Conservation (phyloP, 768 basidiomycete genomes). For the Psilocybe sp. region DNA sequence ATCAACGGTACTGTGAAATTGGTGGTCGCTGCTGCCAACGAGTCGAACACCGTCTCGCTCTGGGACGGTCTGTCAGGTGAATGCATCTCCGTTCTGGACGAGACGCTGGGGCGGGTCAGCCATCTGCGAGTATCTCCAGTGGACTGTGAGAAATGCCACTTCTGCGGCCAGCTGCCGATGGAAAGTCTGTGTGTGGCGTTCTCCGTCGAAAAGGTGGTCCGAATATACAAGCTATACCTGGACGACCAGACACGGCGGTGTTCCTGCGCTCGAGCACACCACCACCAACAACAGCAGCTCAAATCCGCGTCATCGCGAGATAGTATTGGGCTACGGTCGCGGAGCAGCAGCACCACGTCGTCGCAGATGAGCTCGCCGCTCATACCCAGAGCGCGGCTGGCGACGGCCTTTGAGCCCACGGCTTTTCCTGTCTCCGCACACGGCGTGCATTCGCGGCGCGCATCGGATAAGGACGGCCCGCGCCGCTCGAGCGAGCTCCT, state of each 20-base stretch:
- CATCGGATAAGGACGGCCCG: slow-evolving; percentile 62
- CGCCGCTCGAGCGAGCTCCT: slow-evolving; percentile 49
- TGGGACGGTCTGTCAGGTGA: slow-evolving; percentile 73
- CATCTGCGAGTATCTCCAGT: slow-evolving; percentile 61
- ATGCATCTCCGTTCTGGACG: slow-evolving; percentile 60
- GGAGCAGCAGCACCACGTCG: slow-evolving; percentile 40
- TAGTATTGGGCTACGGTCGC: slow-evolving; percentile 48
- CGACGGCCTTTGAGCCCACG: slow-evolving; percentile 45
- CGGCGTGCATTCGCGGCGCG: slow-evolving; percentile 71
- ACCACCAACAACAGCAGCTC: slow-evolving; percentile 19
- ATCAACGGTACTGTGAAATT: slow-evolving; percentile 48
- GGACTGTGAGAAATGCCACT: slow-evolving; percentile 54
- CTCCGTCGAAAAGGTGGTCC: slow-evolving; percentile 61
- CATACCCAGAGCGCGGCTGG: slow-evolving; percentile 46
- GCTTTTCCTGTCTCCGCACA: slow-evolving; percentile 81
- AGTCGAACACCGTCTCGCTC: slow-evolving; percentile 65
- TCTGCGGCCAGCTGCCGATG: slow-evolving; percentile 65
- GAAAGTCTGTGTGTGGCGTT: slow-evolving; percentile 67
- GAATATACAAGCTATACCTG: slow-evolving; percentile 62
- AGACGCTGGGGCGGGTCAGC: slow-evolving; percentile 54
- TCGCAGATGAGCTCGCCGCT: slow-evolving; percentile 45
- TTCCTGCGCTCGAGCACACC: slow-evolving; percentile 55
- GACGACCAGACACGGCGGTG: slow-evolving; percentile 61
- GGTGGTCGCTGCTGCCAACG: slow-evolving; percentile 61
- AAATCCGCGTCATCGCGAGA: slow-evolving; percentile 44